Conservation (phyloP, 164 flowering plant species). For the Brasenia schreberi region DNA sequence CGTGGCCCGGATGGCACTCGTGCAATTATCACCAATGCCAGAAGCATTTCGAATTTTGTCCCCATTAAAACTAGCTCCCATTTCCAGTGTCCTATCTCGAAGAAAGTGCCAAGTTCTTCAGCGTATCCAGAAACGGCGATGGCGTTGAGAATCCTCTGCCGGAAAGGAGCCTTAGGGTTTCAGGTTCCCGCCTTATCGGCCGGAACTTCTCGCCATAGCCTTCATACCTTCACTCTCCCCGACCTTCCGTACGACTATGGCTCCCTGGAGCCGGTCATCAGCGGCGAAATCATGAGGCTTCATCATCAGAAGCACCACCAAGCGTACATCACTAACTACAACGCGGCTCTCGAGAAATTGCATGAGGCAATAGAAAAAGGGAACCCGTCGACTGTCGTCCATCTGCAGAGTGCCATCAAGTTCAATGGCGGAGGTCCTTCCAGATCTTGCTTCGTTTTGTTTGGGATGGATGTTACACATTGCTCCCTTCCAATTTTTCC, state of each 20-base stretch:
- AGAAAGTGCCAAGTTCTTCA: too few species aligned
- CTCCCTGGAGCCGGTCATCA: conserved; percentile 84
- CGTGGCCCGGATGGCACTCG: too few species aligned
- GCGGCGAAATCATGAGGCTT: conserved; percentile 85
- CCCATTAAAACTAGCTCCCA: too few species aligned
- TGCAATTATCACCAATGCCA: too few species aligned
- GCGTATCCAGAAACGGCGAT: not conserved
- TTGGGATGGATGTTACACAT: not conserved
- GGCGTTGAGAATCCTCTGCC: conserved; percentile 1
- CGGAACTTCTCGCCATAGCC: conserved; percentile 18
- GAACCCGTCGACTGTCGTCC: conserved; percentile 50
- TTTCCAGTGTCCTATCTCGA: too few species aligned
- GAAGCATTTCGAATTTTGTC: too few species aligned
- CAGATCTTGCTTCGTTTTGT: not conserved
- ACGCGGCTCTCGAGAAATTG: conserved; percentile 86
- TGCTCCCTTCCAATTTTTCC: not conserved
- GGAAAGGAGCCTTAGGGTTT: not conserved
- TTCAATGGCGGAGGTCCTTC: conserved; percentile 94
- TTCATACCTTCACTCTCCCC: conserved; percentile 68
- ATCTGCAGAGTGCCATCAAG: conserved; percentile 79
- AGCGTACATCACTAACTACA: conserved; percentile 76
- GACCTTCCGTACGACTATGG: conserved; percentile 90
- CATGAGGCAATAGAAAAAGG: conserved; percentile 47
- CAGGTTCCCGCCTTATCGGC: not conserved
- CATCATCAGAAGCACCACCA: conserved; percentile 98